Percentiles rank a stretch among this genome's conserved stretches.
Conservation (phyloP, 2,329 filamentous ascomycete species). For the Aspergillus phoenicis region DNA sequence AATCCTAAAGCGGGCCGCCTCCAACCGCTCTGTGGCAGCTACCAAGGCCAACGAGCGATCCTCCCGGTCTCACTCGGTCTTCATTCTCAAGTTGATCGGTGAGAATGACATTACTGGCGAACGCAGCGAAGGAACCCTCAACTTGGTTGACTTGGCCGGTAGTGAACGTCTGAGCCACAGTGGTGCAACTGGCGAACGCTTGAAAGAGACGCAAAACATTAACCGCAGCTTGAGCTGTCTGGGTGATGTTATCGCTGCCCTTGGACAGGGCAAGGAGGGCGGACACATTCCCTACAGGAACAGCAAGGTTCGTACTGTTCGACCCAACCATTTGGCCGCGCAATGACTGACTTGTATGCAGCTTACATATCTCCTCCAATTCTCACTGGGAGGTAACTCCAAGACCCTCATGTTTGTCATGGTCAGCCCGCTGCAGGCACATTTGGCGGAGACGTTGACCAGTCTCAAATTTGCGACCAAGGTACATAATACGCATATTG, state of each 20-base stretch:
- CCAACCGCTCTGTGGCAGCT: slow-evolving; percentile 87
- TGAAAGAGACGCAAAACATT: slow-evolving; percentile 96
- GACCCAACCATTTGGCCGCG: not conserved
- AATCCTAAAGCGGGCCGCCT: slow-evolving; percentile 77
- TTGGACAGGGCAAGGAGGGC: slow-evolving; percentile 78
- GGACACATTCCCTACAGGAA: slow-evolving; percentile 91
- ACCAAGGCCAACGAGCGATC: slow-evolving; percentile 98
- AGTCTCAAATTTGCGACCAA: slow-evolving; percentile 96
- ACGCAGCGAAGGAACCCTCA: slow-evolving; percentile 87
- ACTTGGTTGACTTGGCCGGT: slow-evolving; percentile 92
- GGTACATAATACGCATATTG: slow-evolving; percentile 85
- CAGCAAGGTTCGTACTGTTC: slow-evolving; percentile 67
- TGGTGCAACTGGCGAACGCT: slow-evolving; percentile 79
- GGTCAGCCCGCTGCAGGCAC: slow-evolving; percentile 87
- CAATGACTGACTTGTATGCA: slow-evolving; percentile 37
- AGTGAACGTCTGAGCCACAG: slow-evolving; percentile 89
- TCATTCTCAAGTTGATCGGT: slow-evolving; percentile 74
- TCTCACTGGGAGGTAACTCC: slow-evolving; percentile 89
- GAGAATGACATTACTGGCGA: slow-evolving; percentile 75
- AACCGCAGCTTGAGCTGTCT: slow-evolving; percentile 92
- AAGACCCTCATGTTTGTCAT: slow-evolving; percentile 99
- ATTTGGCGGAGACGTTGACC: slow-evolving; percentile 89
- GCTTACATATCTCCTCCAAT: slow-evolving; percentile 92
- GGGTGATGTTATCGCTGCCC: slow-evolving; percentile 89
- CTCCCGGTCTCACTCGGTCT: slow-evolving; percentile 92